Evolutionary conservation across 768 basidiomycete species (phyloP).

Genomic region (Chiua virens): DNA sequence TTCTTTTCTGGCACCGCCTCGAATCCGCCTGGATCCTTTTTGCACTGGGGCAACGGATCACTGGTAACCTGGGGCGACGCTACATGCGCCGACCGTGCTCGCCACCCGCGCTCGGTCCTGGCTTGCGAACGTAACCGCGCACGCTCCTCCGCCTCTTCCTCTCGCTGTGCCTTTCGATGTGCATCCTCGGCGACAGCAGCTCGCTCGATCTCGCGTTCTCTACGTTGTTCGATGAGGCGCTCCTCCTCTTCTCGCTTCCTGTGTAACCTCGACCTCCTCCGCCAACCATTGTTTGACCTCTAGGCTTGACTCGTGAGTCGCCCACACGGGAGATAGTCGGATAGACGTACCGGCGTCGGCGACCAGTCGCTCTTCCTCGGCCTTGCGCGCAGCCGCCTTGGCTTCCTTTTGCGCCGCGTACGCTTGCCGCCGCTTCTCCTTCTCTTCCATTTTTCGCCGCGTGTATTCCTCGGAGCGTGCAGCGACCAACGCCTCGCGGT

Average conservation of each 20-base stretch:
- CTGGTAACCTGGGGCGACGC: conserved; percentile 6
- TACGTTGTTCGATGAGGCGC: conserved; percentile 48
- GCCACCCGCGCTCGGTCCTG: conserved; percentile 22
- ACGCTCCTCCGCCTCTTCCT: conserved; percentile 65
- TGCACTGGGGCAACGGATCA: conserved; percentile 39
- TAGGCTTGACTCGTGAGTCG: conserved; percentile 23
- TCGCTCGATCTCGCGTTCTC: conserved; percentile 52
- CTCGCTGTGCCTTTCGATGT: conserved; percentile 59
- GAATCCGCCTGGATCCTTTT: conserved; percentile 71
- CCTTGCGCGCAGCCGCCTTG: conserved; percentile 15
- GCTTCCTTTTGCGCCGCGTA: conserved; percentile 59
- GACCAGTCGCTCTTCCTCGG: conserved; percentile 45
- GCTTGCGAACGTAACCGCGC: conserved; percentile 36
- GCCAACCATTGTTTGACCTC: conserved; percentile 50
- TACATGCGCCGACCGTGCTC: conserved; percentile 31
- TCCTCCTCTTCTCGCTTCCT: conserved; percentile 66
- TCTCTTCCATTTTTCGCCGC: conserved; percentile 75
- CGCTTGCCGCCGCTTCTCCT: conserved; percentile 63
- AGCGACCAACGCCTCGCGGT: conserved; percentile 52
- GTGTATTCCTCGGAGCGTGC: conserved; percentile 67
- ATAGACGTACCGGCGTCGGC: conserved; percentile 50
- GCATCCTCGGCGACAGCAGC: conserved; percentile 55
- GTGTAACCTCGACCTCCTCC: conserved; percentile 54
- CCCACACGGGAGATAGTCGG: background rate
- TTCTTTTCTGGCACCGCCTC: conserved; percentile 47